Base-by-base conservation (phyloP, 306 rosid species). In the Rosa rugosa region DNA sequence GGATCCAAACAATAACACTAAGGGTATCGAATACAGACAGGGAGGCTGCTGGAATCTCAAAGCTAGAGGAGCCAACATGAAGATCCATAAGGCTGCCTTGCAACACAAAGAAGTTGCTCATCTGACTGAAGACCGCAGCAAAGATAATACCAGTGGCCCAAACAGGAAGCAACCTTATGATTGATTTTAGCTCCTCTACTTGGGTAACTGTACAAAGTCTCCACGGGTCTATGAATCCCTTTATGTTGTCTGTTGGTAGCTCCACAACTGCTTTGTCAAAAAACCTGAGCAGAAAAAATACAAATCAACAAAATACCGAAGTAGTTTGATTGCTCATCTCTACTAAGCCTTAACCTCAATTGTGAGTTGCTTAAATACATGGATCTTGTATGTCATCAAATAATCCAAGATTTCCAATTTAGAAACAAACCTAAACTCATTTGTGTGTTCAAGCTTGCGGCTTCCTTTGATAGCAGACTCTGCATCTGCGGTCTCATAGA, bases 1-100 rank as follows among this genome's bases (percentile, higher is more conserved):
- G 83, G 57, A 80, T 77, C 83, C 84, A 85, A 10, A 78, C 0
- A 13, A 71, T 69, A 73, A 85, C 83, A 41, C 85, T 81, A 14
- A 85, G 4, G 68, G 81, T 83, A 69, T 81, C 44, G 8, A 80
- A 81, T 25, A 79, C 64, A 8, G 85, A 78, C 36, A 81, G 78
- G 44, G 84, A 72, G 18, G 71, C 81, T 54, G 77, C 65, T 18
- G 77, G 77, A 59, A 73, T 73, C 42, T 73, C 25, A 59, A 73
- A 73, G 50, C 50, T 54, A 9, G 77, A 73, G 31, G 25, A 31
- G 13, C 65, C 77, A 53, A 73, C n/a, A 73, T 51, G 77, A 73
- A 41, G 34, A 73, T 73, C 77, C 77, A 72, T 72, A 44, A 1
- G 56, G 38, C 40, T 41, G 11, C 77, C 77, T 73, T 73, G 77